phyloP scores from a whole-genome alignment of 164 flowering plant species.

The Paratinospora sagittata region DNA sequence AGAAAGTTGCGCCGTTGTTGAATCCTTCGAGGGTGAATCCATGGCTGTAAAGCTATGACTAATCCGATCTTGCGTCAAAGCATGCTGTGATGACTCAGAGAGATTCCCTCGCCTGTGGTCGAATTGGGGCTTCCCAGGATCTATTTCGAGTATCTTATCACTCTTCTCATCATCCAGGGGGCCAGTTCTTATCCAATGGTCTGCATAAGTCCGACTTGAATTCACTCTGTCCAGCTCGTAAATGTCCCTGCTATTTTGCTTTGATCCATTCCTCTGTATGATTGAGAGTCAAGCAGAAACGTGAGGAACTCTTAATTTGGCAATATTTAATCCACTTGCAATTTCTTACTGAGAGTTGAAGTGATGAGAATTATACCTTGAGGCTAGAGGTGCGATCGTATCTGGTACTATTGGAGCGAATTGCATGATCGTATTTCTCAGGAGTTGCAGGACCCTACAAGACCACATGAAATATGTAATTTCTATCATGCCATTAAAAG shows the following conservation, averaged over 20 bases:
- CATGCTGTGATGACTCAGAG: slow-evolving; percentile 23
- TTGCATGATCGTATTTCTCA: slow-evolving; percentile 24
- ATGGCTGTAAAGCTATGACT: slow-evolving; percentile 26
- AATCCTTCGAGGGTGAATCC: slow-evolving; percentile 42
- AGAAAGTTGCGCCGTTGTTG: slow-evolving; percentile 34
- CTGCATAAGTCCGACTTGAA: slow-evolving; percentile 37
- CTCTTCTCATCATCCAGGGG: slow-evolving; percentile 41
- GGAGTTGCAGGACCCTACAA: slow-evolving; percentile 40
- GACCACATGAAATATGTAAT: neutral
- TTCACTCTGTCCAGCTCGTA: slow-evolving; percentile 17
- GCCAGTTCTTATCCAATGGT: slow-evolving; percentile 33
- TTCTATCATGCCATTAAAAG: too few species aligned
- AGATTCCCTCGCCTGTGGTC: slow-evolving; percentile 22
- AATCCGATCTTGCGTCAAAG: slow-evolving; percentile 23
- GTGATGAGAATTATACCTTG: slow-evolving; percentile 38
- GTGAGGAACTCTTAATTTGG: neutral
- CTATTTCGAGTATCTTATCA: slow-evolving; percentile 74
- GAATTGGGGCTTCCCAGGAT: slow-evolving; percentile 61
- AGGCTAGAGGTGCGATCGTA: slow-evolving; percentile 26
- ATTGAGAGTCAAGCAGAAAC: neutral
- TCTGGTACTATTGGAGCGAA: slow-evolving; percentile 23
- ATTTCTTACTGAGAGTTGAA: too few species aligned
- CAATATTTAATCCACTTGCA: too few species aligned
- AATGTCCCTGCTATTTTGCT: slow-evolving; percentile 27
- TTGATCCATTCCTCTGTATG: slow-evolving; percentile 46